Percentiles rank a stretch among this genome's conserved stretches.
Conservation (phyloP, 176 grass and related monocot genomes). For the Puccinellia tenuiflora region DNA sequence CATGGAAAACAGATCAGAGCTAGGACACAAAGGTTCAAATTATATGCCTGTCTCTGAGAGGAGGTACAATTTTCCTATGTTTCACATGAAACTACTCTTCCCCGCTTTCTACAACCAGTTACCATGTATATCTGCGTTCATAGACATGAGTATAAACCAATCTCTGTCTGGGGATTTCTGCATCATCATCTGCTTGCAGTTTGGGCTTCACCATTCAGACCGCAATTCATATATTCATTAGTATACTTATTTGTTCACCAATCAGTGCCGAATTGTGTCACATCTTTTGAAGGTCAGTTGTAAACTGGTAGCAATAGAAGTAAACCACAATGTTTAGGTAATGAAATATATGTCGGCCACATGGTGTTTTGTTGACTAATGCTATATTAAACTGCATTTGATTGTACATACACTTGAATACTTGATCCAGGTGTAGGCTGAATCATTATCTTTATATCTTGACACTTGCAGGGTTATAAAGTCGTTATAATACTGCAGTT, state of each 20-base stretch:
- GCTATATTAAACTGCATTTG: not conserved
- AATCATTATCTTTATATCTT: conserved; percentile 2
- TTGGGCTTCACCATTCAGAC: not conserved
- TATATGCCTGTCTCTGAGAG: conserved; percentile 35
- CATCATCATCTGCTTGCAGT: not conserved
- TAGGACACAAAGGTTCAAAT: conserved; percentile 25
- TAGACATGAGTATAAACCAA: not conserved
- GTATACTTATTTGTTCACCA: not conserved
- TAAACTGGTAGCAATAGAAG: not conserved
- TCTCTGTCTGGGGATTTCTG: not conserved
- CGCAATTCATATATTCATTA: not conserved
- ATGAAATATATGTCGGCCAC: not conserved
- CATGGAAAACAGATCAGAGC: conserved; percentile 29
- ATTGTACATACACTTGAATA: not conserved
- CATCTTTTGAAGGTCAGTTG: not conserved
- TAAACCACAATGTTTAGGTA: not conserved
- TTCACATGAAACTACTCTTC: not conserved
- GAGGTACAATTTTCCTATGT: conserved; percentile 34
- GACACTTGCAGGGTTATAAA: not conserved
- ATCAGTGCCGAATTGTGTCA: not conserved
- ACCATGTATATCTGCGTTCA: not conserved
- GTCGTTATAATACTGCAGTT: not conserved
- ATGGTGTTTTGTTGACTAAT: not conserved
- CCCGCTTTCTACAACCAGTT: not conserved
- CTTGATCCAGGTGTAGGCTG: not conserved